Conservation (phyloP, 1,284 basidiomycete species). For the Cutaneotrichosporon mucoides region DNA sequence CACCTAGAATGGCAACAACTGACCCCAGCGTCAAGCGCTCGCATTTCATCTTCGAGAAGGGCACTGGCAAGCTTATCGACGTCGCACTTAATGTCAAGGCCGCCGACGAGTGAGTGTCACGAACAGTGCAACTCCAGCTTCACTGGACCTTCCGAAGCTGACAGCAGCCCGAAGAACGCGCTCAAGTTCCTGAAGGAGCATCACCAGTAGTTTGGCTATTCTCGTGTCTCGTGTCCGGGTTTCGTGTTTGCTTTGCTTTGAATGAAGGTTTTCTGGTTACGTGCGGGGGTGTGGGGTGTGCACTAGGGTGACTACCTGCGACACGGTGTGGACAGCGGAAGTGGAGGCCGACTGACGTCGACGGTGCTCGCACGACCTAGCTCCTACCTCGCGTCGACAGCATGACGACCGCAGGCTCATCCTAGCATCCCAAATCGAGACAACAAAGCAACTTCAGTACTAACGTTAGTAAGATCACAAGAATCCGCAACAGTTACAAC, state of each 20-base stretch:
- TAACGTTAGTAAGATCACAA: too few species aligned
- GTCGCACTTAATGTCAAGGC: conserved; percentile 79
- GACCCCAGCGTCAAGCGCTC: conserved; percentile 66
- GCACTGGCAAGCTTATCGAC: conserved; percentile 71
- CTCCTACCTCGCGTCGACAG: too few species aligned
- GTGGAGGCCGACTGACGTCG: too few species aligned
- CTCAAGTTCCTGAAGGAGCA: conserved; percentile 34
- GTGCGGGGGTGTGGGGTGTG: neutral
- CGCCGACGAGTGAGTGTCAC: conserved; percentile 54
- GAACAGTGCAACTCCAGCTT: too few species aligned
- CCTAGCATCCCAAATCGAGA: too few species aligned
- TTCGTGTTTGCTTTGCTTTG: neutral
- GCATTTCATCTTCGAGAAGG: conserved; percentile 85
- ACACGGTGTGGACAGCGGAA: too few species aligned
- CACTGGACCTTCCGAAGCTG: neutral
- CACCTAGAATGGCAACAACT: neutral
- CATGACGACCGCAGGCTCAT: too few species aligned
- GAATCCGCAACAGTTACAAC: too few species aligned
- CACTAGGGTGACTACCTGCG: too few species aligned
- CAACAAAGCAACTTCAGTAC: too few species aligned
- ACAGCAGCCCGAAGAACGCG: conserved; percentile 27
- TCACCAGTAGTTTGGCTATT: conserved; percentile 15
- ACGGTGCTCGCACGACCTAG: too few species aligned
- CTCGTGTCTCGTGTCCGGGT: neutral
- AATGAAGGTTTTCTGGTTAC: neutral